Evolutionary conservation across 2,329 filamentous ascomycete genomes (phyloP), one percentile per base, ranked within the genome.

Genomic region (Neonectria coccinea): DNA sequence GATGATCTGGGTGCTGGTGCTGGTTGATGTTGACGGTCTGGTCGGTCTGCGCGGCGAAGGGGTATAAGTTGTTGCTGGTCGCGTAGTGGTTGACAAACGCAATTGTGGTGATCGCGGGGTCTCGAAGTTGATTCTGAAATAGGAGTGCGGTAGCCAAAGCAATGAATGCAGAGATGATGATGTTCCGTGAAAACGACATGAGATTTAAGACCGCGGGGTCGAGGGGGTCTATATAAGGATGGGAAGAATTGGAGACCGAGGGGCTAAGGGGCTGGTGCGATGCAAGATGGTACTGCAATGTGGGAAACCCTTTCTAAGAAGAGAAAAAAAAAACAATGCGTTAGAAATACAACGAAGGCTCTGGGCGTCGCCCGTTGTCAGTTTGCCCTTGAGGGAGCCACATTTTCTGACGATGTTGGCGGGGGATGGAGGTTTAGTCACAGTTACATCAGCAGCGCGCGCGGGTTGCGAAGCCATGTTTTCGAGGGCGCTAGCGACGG

Each of bases 111-210:
- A 64, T 64, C 6, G 66, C 66, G 18, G 73, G 58, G 52, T 74
- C 64, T 60, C 67, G 59, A 33, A 75, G 53, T 12, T 64, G 70
- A 27, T 70, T 54, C 53, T 72, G 70, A 57, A 73, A 77, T 47
- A 76, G 59, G 27, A 74, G 22, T 33, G 76, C 68, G 14, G 77
- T 73, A 39, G 70, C 48, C 45, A 79, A 59, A 57, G 73, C 75
- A 59, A 78, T 66, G 64, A 78, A 62, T 60, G 73, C 59, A 56
- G 75, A 63, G 55, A 76, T 62, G 67, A 75, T 68, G 65, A 75
- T 71, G 67, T 48, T 64, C 68, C 69, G 54, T 36, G 74, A 69
- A 67, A 75, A 54, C 31, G 74, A 78, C 78, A 80, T 80, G 66
- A 60, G 64, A 62, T 64, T 57, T 59, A 48, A 53, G 41, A 56